Percentiles rank a stretch among this genome's conserved stretches.
These are phyloP conservation scores for Zasmidium cellare DNA, from an alignment of 2,329 filamentous ascomycete genomes.

Conservation along the genomic window DNA sequence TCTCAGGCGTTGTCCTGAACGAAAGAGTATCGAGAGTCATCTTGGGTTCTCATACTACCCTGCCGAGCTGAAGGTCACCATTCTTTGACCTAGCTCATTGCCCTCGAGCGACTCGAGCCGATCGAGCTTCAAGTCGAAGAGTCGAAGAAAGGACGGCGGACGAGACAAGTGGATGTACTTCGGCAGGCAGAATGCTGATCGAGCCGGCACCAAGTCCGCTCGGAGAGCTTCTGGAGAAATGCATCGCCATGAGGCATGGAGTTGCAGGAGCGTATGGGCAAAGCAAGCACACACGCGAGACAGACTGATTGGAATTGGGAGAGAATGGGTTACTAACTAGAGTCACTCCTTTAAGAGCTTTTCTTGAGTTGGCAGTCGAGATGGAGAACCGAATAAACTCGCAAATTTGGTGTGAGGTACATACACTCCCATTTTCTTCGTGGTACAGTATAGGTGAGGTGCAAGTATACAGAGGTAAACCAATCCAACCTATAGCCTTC, in stretches of 20 bases:
- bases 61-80: slow-evolving; percentile 1
- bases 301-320: neutral
- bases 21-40: neutral
- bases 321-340: slow-evolving; percentile 15
- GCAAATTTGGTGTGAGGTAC: no score
- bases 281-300: no score
- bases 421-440: no score
- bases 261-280: neutral
- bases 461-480: no score
- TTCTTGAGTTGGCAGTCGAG: slow-evolving; percentile 12
- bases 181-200: neutral
- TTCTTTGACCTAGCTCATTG: neutral
- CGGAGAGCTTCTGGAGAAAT: no score
- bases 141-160: neutral
- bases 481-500: no score
- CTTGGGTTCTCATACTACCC: slow-evolving; percentile 1
- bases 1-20: neutral
- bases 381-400: no score
- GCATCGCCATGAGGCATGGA: neutral
- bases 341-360: slow-evolving; percentile 27
- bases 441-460: no score
- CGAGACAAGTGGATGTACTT: neutral
- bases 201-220: no score
- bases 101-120: neutral
- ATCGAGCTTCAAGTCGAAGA: neutral